These are phyloP conservation scores for Paracorniculantispora psalliotae DNA, from an alignment of 2,329 filamentous ascomycete species.

Conservation along the genomic window DNA sequence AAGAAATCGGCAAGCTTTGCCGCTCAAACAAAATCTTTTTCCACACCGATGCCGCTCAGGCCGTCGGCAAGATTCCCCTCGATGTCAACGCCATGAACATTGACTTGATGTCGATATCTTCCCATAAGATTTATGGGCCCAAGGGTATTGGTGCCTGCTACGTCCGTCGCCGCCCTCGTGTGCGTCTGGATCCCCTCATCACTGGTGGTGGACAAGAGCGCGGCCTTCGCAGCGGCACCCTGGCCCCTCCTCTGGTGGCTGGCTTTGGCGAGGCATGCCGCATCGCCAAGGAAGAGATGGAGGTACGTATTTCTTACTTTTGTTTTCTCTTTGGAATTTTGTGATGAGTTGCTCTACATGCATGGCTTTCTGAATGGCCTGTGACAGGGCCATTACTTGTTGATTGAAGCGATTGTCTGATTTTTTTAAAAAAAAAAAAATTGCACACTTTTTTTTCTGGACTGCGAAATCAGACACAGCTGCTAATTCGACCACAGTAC, in stretches of 20 bases:
- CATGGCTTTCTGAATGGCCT: slow-evolving; percentile 82
- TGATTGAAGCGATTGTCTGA: slow-evolving; percentile 68
- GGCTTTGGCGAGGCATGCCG: slow-evolving; percentile 95
- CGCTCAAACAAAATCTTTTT: slow-evolving; percentile 93
- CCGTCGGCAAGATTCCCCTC: slow-evolving; percentile 95
- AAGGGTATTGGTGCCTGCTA: slow-evolving; percentile 97
- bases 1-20: slow-evolving; percentile 89
- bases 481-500: slow-evolving; percentile 56
- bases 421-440: slow-evolving; percentile 13
- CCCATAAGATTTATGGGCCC: slow-evolving; percentile 97
- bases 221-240: slow-evolving; percentile 87
- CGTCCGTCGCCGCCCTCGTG: slow-evolving; percentile 84
- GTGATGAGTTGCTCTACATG: slow-evolving; percentile 85
- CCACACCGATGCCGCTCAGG: slow-evolving; percentile 94
- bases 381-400: slow-evolving; percentile 53
- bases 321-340: slow-evolving; percentile 21
- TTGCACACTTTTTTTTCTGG: slow-evolving; percentile 11
- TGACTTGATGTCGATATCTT: slow-evolving; percentile 97
- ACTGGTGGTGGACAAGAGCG: slow-evolving; percentile 94
- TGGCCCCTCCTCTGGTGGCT: slow-evolving; percentile 82
- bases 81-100: slow-evolving; percentile 98
- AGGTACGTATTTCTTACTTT: slow-evolving; percentile 55
- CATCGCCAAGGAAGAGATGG: slow-evolving; percentile 83
- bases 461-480: not conserved
- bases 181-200: slow-evolving; percentile 93